Percentiles rank a stretch among this genome's conserved stretches.
Evolutionary conservation across 148 eudicot species (phyloP).

Genomic region (Camellia lanceoleosa): DNA sequence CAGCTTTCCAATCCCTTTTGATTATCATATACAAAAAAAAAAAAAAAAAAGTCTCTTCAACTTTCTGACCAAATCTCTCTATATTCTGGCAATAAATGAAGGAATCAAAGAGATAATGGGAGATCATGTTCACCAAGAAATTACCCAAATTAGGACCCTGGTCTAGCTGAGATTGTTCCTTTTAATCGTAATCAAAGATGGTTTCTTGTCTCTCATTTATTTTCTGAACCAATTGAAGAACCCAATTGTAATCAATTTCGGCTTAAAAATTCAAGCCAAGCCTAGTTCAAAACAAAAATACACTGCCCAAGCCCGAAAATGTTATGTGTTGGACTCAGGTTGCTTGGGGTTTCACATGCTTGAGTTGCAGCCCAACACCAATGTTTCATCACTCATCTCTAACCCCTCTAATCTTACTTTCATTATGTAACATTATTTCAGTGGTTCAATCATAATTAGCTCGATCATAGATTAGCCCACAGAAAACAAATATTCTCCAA

Average conservation of each 20-base stretch:
- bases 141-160: too few species aligned
- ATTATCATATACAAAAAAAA: too few species aligned
- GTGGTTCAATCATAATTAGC: background rate
- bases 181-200: too few species aligned
- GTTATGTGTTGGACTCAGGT: background rate
- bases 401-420: background rate
- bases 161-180: too few species aligned
- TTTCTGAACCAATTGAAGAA: too few species aligned
- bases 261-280: background rate
- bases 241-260: background rate
- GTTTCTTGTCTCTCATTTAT: too few species aligned
- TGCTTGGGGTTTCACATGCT: background rate
- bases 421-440: background rate
- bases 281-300: background rate
- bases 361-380: background rate
- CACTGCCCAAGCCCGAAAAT: background rate
- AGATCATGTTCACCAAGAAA: too few species aligned
- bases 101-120: too few species aligned
- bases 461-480: background rate
- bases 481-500: background rate
- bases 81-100: too few species aligned
- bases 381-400: background rate
- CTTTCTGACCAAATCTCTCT: too few species aligned
- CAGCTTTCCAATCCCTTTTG: too few species aligned
- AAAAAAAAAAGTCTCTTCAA: too few species aligned